A percentile compares a stretch with the other conserved stretches of the same genome.
These are phyloP conservation scores for Sporothrix variecibatus DNA, from an alignment of 2,329 filamentous ascomycete species.

Conservation along the genomic window DNA sequence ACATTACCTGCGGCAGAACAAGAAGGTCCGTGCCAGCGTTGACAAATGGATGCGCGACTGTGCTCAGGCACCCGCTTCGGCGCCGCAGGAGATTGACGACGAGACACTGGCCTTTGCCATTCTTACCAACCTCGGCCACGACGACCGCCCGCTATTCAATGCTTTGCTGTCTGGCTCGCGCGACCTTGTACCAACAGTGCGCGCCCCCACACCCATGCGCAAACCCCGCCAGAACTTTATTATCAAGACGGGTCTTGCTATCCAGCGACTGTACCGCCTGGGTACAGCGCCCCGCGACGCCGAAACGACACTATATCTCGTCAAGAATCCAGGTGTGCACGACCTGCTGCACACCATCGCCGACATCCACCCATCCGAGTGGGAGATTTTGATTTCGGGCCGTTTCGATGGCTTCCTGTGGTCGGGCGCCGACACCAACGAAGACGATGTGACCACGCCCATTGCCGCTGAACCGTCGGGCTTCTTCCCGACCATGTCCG, in stretches of 20 bases:
- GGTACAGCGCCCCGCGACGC: slow-evolving; percentile 74
- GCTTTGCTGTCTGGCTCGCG: slow-evolving; percentile 67
- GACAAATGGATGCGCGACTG: slow-evolving; percentile 87
- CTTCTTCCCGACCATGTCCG: slow-evolving; percentile 17
- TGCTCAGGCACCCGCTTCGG: slow-evolving; percentile 69
- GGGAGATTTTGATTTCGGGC: slow-evolving; percentile 92
- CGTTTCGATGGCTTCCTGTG: slow-evolving; percentile 95
- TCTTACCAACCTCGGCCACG: slow-evolving; percentile 76
- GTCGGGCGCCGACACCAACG: slow-evolving; percentile 83
- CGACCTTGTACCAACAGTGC: slow-evolving; percentile 57
- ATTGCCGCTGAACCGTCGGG: slow-evolving; percentile 42
- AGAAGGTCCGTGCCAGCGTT: slow-evolving; percentile 88
- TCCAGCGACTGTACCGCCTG: slow-evolving; percentile 84
- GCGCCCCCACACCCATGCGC: slow-evolving; percentile 69
- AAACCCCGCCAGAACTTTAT: slow-evolving; percentile 72
- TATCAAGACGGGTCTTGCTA: slow-evolving; percentile 70
- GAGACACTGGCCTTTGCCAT: slow-evolving; percentile 94
- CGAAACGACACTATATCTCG: slow-evolving; percentile 80
- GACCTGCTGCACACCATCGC: slow-evolving; percentile 84
- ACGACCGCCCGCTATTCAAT: slow-evolving; percentile 79
- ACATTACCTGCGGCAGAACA: slow-evolving; percentile 87
- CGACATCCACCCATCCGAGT: slow-evolving; percentile 88
- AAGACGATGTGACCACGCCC: slow-evolving; percentile 40
- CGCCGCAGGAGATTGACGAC: slow-evolving; percentile 87
- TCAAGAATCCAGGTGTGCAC: slow-evolving; percentile 80